Evolutionary conservation across 2,329 filamentous ascomycete species (phyloP), one percentile per base, ranked within the genome.

Genomic region (Mycosphaerella sp.): DNA sequence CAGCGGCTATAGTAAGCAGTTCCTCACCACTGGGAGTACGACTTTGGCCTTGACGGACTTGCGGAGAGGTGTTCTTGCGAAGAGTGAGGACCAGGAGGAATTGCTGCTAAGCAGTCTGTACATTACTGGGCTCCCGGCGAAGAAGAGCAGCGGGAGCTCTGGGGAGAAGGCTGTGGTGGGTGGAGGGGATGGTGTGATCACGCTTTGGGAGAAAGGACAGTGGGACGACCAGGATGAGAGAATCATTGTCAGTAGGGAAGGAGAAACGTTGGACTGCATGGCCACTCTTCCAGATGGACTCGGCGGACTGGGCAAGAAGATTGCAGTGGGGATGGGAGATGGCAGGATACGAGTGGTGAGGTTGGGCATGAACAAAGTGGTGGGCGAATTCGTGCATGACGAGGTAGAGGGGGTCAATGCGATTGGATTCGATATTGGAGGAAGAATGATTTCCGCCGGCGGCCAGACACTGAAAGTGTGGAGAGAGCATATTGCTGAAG

Each of bases 181-280:
- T 32, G 88, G 87, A 21, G 84, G 81, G 14, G 85, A 81, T 37
- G 93, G 93, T 2, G 82, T 96, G 1, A 68, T 97, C 56, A 96
- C 90, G 4, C 73, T 97, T 6, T 98, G 93, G 90, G 91, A 98
- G 69, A 86, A 85, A 59, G 91, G 91, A 1, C 82, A 87, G 0
- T 97, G 93, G 91, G 90, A 95, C 64, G 91, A 97, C 67, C 89
- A 95, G 67, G 87, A 94, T 61, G 89, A 95, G 71, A 80, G 89
- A 46, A 86, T 96, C 62, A 81, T 86, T 43, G 81, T 96, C 7
- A 84, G 89, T 59, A 69, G 72, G 25, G 63, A 66, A 47, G 73
- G 71, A 17, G 89, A 94, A 68, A 88, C 86, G 53, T 72, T 96
- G 37, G 91, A 97, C 64, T 79, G 82, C n/a, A 74, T 96, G 54